Base-by-base conservation (phyloP, 1,139 yeast genomes). In the Taiozyma sp. region DNA sequence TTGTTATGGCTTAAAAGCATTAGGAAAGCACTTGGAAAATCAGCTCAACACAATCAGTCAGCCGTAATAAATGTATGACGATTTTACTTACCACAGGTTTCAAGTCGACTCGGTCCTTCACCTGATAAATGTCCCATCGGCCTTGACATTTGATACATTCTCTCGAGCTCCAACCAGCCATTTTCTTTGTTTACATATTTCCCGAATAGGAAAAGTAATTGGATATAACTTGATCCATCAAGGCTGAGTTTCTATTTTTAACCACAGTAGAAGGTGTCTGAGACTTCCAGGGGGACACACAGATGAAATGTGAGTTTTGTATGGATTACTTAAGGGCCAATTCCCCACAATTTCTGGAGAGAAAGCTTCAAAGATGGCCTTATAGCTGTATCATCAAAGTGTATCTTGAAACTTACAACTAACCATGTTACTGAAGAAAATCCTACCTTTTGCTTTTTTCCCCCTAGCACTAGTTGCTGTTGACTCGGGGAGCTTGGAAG, bases 401-500 rank as follows among this genome's bases (percentile, higher is more conserved):
- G 19, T 19, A 19, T 19, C 19, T 19, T 19, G 19, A 19, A 19
- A 19, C 19, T 19, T 19, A 19, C 19, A 19, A 19, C 19, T 14
- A 28, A 9, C 10, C 8, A 45, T 45, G 47, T 32, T 39, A 9
- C 28, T 45, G 6, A 45, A 29, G 28, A 35, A 40, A 21, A 28
- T 45, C 44, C 28, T 45, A 22, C 30, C 24, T 21, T 19, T 40
- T 13, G 40, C 44, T 7, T 37, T 45, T 4, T 6, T 45, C 4
- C 42, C 43, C 9, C 16, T 42, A 10, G 42, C 29, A 9, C 22
- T 26, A 7, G 37, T 42, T 39, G 41, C 28, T 8, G 22, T 42
- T 24, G 34, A 42, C 14, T 42, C 41, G 10, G 48, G 48, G 9
- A n/a, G 6, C 14, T 10, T 46, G 21, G 48, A 46, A 4, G 37